Conservation (phyloP, 2,329 filamentous ascomycete species). For the Xylaria sp. region DNA sequence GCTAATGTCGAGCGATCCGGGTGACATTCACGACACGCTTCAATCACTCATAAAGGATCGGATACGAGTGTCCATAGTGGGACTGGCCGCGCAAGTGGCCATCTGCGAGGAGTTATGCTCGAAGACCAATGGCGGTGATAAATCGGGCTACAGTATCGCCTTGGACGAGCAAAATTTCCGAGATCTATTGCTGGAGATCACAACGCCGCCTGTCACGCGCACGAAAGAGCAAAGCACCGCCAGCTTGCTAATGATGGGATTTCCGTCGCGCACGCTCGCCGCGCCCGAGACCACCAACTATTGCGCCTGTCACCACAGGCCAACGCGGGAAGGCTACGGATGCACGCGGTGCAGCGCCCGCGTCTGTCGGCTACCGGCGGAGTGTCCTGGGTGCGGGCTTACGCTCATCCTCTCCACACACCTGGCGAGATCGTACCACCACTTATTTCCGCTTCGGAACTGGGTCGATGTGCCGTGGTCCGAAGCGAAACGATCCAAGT, state of each 20-base stretch:
- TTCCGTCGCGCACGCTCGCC: constrained; percentile 86
- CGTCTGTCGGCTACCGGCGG: constrained; percentile 88
- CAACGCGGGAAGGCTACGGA: constrained; percentile 84
- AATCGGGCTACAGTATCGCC: constrained; percentile 80
- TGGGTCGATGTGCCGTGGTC: constrained; percentile 92
- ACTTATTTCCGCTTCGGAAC: constrained; percentile 88
- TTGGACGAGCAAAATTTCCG: constrained; percentile 88
- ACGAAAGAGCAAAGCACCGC: constrained; percentile 67
- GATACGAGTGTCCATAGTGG: constrained; percentile 88
- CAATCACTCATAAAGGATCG: constrained; percentile 79
- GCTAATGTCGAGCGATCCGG: constrained; percentile 88
- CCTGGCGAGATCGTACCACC: constrained; percentile 90
- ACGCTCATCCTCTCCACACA: constrained; percentile 96
- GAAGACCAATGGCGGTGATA: constrained; percentile 86
- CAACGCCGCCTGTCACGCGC: constrained; percentile 87
- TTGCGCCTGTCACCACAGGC: constrained; percentile 89
- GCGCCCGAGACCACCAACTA: constrained; percentile 72
- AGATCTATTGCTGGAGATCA: constrained; percentile 87
- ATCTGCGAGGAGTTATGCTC: constrained; percentile 90
- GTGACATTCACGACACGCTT: constrained; percentile 94
- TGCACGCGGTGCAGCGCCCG: constrained; percentile 90
- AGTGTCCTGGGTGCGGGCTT: constrained; percentile 90
- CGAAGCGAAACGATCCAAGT: constrained; percentile 67
- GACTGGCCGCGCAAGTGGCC: constrained; percentile 88
- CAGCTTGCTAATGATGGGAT: constrained; percentile 95